phyloP scores from a whole-genome alignment of 495 filamentous ascomycete genomes.

The Annulohypoxylon bovei region DNA sequence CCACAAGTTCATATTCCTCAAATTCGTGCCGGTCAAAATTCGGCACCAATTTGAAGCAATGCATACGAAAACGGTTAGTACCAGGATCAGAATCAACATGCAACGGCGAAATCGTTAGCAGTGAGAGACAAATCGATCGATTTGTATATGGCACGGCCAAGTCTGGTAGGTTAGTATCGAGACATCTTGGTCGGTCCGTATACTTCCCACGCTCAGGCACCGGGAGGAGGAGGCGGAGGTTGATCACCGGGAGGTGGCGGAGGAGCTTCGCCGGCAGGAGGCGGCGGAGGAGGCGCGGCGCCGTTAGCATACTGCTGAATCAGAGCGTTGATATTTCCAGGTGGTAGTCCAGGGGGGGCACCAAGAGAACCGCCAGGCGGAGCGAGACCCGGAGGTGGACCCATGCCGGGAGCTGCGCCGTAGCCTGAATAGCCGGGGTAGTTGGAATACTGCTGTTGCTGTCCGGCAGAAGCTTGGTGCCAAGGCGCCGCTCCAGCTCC shows the following conservation, averaged over 20 bases:
- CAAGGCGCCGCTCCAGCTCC: slow-evolving; percentile 76
- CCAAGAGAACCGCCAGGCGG: slow-evolving; percentile 66
- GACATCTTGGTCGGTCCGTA: slow-evolving; percentile 14
- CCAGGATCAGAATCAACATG: slow-evolving; percentile 20
- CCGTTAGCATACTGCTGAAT: slow-evolving; percentile 73
- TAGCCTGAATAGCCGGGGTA: slow-evolving; percentile 69
- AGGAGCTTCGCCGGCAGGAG: slow-evolving; percentile 67
- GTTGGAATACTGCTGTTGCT: slow-evolving; percentile 62
- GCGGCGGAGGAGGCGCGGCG: slow-evolving; percentile 66
- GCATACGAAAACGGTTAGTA: slow-evolving; percentile 13
- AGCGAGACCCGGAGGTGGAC: slow-evolving; percentile 64
- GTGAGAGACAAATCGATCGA: neutral
- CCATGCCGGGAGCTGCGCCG: slow-evolving; percentile 68
- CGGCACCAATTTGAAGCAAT: neutral
- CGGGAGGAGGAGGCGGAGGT: slow-evolving; percentile 77
- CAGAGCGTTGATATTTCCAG: slow-evolving; percentile 66
- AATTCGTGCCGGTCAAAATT: neutral
- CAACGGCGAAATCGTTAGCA: slow-evolving; percentile 32
- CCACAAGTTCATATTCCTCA: neutral
- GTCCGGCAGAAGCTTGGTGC: slow-evolving; percentile 69
- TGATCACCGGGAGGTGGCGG: slow-evolving; percentile 81
- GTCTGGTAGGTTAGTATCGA: slow-evolving; percentile 37
- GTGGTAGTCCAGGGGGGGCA: slow-evolving; percentile 69
- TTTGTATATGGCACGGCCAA: slow-evolving; percentile 4
- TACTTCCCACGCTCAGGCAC: slow-evolving; percentile 51